phyloP scores from a whole-genome alignment of 768 basidiomycete genomes.

The Tulasnella sp. region DNA sequence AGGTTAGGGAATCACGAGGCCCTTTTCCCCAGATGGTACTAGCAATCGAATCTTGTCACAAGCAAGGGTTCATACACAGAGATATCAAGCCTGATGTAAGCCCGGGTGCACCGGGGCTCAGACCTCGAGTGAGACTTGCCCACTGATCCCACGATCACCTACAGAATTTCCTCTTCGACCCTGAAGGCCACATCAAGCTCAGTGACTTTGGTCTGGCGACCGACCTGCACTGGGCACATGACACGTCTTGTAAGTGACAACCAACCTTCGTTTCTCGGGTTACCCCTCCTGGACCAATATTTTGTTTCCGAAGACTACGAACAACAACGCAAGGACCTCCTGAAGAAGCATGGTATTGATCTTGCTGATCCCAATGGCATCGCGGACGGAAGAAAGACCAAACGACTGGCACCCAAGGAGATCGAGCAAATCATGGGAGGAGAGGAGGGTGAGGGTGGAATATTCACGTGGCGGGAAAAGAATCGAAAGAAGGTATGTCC shows the following conservation, averaged over 20 bases:
- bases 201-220: constrained; percentile 95
- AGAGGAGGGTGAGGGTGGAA: constrained; percentile 62
- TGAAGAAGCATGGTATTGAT: constrained; percentile 92
- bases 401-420: constrained; percentile 71
- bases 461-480: constrained; percentile 95
- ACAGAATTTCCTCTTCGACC: constrained; percentile 93
- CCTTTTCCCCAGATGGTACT: constrained; percentile 71
- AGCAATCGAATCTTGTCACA: constrained; percentile 87
- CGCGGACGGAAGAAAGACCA: constrained; percentile 64
- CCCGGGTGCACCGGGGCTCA: not conserved
- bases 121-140: not conserved
- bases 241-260: constrained; percentile 63
- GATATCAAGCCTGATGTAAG: constrained; percentile 93
- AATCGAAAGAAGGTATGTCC: constrained; percentile 75
- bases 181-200: constrained; percentile 86
- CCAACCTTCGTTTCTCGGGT: not conserved
- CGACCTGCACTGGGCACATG: constrained; percentile 94
- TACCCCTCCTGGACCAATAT: not conserved
- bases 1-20: not conserved
- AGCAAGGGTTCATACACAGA: constrained; percentile 92
- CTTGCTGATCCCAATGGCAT: constrained; percentile 67
- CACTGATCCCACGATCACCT: constrained; percentile 1
- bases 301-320: constrained; percentile 64
- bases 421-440: constrained; percentile 79
- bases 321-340: constrained; percentile 77